Evolutionary conservation across 139 green algal genomes (phyloP), one percentile per base, ranked within the genome.

Genomic region (Closterium sp.): DNA sequence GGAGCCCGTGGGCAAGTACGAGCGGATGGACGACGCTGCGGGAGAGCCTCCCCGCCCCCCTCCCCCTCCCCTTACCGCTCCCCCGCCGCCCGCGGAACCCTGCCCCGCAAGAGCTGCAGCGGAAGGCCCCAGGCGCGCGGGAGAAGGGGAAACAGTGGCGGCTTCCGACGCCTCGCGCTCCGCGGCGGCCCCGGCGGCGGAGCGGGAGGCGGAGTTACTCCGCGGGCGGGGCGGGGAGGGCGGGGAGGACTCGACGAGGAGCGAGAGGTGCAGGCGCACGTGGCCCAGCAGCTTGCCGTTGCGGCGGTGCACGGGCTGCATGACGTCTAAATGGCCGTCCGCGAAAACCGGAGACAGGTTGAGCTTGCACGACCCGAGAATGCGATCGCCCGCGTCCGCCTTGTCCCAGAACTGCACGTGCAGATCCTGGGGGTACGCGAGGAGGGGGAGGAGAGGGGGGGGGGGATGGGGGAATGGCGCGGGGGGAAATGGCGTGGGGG

Each of bases 211-310:
- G 27, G 84, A 87, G 84, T 87, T 31, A 34, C 84, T 30, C 28
- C 84, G 84, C n/a, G n/a, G n/a, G 28, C n/a, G 28, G 84, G 84
- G 28, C n/a, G 84, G 28, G 28, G 84, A 31, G n/a, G 84, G 84
- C 84, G n/a, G 84, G 28, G 28, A 22, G 84, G n/a, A 30, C 31
- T 92, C 89, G n/a, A 92, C 89, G 22, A 92, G 89, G 84, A 92
- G 27, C 19, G 31, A 88, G 42, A 92, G 31, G 84, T 92, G 89
- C 21, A 92, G 89, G 89, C 89, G 89, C 31, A 92, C 31, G 89
- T 92, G 89, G 31, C 89, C 89, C 4, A 92, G 89, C 30, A 92
- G 70, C 84, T 92, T 92, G 31, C 89, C 89, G 84, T 84, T 90
- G 6, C 34, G 29, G 42, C 89, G 89, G 70, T 89, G 89, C 45